A percentile compares a stretch with the other conserved stretches of the same genome.
Evolutionary conservation across 2,329 filamentous ascomycete species (phyloP).

Genomic region (Neobulgaria alba): DNA sequence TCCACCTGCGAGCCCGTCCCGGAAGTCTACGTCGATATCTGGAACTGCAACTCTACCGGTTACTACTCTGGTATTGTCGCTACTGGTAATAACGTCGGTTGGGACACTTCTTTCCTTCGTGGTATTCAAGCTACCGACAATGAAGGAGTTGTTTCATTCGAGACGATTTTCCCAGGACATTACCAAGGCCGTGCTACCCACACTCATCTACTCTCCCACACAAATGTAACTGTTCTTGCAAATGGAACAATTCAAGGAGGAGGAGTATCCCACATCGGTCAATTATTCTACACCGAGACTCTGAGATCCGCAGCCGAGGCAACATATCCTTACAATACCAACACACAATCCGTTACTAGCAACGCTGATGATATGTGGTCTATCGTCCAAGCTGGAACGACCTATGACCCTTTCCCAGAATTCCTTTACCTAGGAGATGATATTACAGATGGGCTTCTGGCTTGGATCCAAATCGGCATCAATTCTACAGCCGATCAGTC

Average conservation of each 20-base stretch:
- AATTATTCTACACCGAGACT: slow-evolving; percentile 50
- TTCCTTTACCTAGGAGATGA: slow-evolving; percentile 43
- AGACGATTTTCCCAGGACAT: slow-evolving; percentile 38
- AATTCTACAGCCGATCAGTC: slow-evolving; percentile 28
- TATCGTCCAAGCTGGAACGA: slow-evolving; percentile 38
- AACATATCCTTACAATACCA: slow-evolving; percentile 35
- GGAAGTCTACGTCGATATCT: slow-evolving; percentile 32
- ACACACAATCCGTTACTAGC: slow-evolving; percentile 34
- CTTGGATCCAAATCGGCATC: slow-evolving; percentile 41
- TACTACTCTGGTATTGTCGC: slow-evolving; percentile 31
- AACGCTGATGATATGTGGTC: slow-evolving; percentile 39
- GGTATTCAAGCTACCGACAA: slow-evolving; percentile 33
- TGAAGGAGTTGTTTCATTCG: slow-evolving; percentile 34
- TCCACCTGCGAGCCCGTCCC: slow-evolving; percentile 33
- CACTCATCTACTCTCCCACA: slow-evolving; percentile 35
- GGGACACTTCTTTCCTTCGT: slow-evolving; percentile 30
- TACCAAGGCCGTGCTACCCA: slow-evolving; percentile 39
- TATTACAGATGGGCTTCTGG: slow-evolving; percentile 38
- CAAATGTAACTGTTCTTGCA: slow-evolving; percentile 19
- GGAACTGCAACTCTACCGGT: slow-evolving; percentile 34
- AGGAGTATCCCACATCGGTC: slow-evolving; percentile 45
- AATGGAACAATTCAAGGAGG: slow-evolving; percentile 38
- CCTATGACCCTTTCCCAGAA: slow-evolving; percentile 43
- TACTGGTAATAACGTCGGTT: slow-evolving; percentile 22
- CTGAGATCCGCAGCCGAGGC: slow-evolving; percentile 40